These are phyloP conservation scores for Xylaria multiplex DNA, from an alignment of 2,329 filamentous ascomycete species.

Conservation along the genomic window DNA sequence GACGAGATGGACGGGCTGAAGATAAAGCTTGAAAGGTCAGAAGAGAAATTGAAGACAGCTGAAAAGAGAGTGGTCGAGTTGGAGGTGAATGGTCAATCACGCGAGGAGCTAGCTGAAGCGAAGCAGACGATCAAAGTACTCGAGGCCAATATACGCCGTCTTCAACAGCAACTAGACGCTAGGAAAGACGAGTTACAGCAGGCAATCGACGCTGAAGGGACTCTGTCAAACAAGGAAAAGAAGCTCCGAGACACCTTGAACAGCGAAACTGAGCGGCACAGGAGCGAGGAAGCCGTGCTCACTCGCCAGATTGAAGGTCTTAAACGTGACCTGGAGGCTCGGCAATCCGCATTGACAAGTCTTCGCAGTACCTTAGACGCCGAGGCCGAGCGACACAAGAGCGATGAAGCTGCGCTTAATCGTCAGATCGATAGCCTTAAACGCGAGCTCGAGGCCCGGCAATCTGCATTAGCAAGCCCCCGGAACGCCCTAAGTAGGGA, in stretches of 20 bases:
- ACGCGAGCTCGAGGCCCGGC: not conserved
- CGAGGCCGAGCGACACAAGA: conserved; percentile 76
- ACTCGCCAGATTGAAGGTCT: conserved; percentile 66
- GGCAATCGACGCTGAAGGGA: conserved; percentile 70
- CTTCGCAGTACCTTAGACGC: conserved; percentile 75
- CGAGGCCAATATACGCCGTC: conserved; percentile 56
- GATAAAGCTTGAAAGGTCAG: conserved; percentile 21
- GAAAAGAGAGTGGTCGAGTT: too few relatives aligned
- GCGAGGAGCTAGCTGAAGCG: conserved; percentile 11
- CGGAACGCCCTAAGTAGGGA: conserved; percentile 77
- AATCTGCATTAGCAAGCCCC: conserved; percentile 48
- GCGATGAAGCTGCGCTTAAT: conserved; percentile 75
- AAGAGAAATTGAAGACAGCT: too few relatives aligned
- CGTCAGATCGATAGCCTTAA: conserved; percentile 66
- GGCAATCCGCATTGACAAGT: conserved; percentile 71
- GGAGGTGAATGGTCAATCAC: too few relatives aligned
- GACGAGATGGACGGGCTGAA: conserved; percentile 64
- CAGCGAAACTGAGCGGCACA: conserved; percentile 77
- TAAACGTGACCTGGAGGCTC: conserved; percentile 74
- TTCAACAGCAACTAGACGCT: conserved; percentile 73
- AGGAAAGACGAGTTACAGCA: conserved; percentile 65
- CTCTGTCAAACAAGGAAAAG: conserved; percentile 72
- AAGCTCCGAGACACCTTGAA: conserved; percentile 74
- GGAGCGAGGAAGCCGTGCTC: conserved; percentile 75
- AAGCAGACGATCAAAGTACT: conserved; percentile 65